Base-by-base conservation (phyloP, 768 basidiomycete species). In the Calocybe indica region DNA sequence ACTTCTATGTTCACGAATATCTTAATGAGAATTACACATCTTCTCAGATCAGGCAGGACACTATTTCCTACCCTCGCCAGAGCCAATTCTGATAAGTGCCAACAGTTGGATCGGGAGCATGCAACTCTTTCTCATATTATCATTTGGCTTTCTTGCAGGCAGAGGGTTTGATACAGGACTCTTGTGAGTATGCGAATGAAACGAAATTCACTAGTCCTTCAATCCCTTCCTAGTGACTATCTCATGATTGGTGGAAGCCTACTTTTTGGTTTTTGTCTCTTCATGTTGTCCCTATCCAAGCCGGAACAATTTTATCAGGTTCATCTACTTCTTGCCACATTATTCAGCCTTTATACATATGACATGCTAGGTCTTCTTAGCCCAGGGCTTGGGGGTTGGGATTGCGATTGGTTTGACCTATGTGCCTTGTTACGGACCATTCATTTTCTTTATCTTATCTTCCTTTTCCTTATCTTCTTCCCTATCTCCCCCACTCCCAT, bases 331-430 rank as follows among this genome's bases (percentile, higher is more conserved):
- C 22, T 6, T 10, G 5, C 28, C n/a, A 7, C 32, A 15, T 30
- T 32, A 12, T 5, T 6, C 30, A 41, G 5, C 14, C 14, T 12
- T 1, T 28, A 37, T 10, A 13, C 1, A 32, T 31, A 7, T 6
- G 29, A 5, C 12, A 7, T 7, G 12, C 15, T 15, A 72, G 58
- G 58, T 75, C 7, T 74, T 74, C 54, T 59, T 78, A 8, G 58
- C 70, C 0, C 74, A 78, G 53, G 75, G 71, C 0, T 34, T 77
- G 12, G 72, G 68, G 2, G 62, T 67, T 38, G 74, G 75, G 45
- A 62, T 79, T 8, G 73, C 75, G 5, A 58, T 62, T 0, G 80
- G 80, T 7, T 39, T 80, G 35, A 53, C 70, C 5, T 75, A 71
- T 53, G 52, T 72, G 11, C 75, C 75, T 52, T 38, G 53, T 54